Evolutionary conservation across 2,329 filamentous ascomycete species (phyloP).

Genomic region (Cordyceps pruinosa): DNA sequence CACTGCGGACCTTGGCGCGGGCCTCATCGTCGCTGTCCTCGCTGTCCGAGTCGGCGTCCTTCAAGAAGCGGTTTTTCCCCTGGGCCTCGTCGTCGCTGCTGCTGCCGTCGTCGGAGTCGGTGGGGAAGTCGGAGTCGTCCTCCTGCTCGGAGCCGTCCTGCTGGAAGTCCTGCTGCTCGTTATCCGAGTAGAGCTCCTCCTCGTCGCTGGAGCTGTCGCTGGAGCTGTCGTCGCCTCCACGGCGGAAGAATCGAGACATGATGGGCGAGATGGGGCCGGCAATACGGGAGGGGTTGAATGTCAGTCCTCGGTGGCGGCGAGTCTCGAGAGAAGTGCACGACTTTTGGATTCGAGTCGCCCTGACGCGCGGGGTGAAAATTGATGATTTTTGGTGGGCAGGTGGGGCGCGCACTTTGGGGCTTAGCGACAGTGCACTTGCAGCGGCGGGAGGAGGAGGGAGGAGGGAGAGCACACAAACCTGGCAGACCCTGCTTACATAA

Average conservation of each 20-base stretch:
- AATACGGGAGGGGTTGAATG: not conserved
- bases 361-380: slow-evolving; percentile 26
- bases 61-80: slow-evolving; percentile 81
- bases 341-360: slow-evolving; percentile 17
- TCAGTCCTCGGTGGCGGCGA: slow-evolving; percentile 2
- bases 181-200: slow-evolving; percentile 84
- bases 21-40: slow-evolving; percentile 84
- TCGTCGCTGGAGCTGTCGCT: slow-evolving; percentile 94
- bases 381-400: slow-evolving; percentile 36
- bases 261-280: slow-evolving; percentile 32
- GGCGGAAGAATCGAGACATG: slow-evolving; percentile 95
- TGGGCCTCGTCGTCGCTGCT: slow-evolving; percentile 60
- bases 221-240: slow-evolving; percentile 80
- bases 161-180: slow-evolving; percentile 57
- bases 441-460: not conserved
- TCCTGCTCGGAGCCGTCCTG: slow-evolving; percentile 49
- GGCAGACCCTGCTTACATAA: slow-evolving; percentile 14
- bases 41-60: slow-evolving; percentile 62
- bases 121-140: slow-evolving; percentile 37
- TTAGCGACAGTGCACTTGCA: slow-evolving; percentile 27
- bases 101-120: slow-evolving; percentile 46
- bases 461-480: slow-evolving; percentile 7
- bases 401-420: slow-evolving; percentile 32
- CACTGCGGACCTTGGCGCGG: slow-evolving; percentile 85
- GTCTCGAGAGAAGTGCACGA: slow-evolving; percentile 8